Percentiles rank a stretch among this genome's conserved stretches.
These are phyloP conservation scores for Mycena vitilis DNA, from an alignment of 768 basidiomycete genomes.

Conservation along the genomic window DNA sequence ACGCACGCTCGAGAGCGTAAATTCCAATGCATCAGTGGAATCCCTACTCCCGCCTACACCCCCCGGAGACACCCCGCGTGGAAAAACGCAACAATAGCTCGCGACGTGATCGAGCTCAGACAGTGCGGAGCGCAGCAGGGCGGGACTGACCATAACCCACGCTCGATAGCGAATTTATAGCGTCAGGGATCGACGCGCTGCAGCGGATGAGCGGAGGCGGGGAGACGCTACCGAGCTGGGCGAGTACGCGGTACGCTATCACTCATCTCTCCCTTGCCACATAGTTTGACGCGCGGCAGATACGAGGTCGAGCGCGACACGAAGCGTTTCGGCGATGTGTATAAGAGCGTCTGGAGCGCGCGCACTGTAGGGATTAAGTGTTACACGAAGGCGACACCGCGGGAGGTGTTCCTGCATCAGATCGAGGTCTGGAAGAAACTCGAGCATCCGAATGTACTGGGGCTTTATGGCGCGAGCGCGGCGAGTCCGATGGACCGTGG, in stretches of 20 bases:
- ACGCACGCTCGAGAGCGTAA: conserved; percentile 65
- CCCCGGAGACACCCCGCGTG: conserved; percentile 27
- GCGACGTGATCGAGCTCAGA: conserved; percentile 33
- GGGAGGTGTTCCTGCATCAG: conserved; percentile 75
- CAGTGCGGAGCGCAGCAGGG: conserved; percentile 21
- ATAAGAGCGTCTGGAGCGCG: conserved; percentile 76
- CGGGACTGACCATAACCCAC: conserved; percentile 35
- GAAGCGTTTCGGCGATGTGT: conserved; percentile 84
- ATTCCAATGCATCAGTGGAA: background rate
- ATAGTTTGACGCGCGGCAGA: conserved; percentile 42
- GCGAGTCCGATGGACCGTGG: conserved; percentile 78
- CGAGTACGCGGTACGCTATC: conserved; percentile 80
- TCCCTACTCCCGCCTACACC: conserved; percentile 12
- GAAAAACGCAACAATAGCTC: conserved; percentile 12
- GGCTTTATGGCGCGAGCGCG: conserved; percentile 84
- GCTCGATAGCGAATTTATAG: conserved; percentile 77
- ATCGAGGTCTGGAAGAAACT: conserved; percentile 79
- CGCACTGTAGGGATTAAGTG: conserved; percentile 79
- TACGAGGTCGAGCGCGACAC: conserved; percentile 81
- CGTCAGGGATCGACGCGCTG: conserved; percentile 78
- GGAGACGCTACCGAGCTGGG: conserved; percentile 73
- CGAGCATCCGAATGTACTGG: conserved; percentile 76
- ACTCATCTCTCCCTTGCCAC: conserved; percentile 1
- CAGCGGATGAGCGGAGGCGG: conserved; percentile 66
- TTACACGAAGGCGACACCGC: conserved; percentile 68